Conservation (phyloP, 192 early-diverging fungal genomes). For the Pilobolus umbonatus region DNA sequence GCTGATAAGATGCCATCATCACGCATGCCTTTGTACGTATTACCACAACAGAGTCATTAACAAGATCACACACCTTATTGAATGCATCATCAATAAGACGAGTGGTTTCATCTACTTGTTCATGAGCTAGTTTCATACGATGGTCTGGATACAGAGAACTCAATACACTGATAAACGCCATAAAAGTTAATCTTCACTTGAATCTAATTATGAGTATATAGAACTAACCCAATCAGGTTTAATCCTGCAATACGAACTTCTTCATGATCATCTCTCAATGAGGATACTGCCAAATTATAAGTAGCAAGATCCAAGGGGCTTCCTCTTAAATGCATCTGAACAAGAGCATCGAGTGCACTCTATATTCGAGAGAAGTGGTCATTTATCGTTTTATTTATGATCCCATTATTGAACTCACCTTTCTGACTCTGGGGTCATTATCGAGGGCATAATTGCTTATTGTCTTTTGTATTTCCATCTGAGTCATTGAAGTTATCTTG, state of each 20-base stretch:
- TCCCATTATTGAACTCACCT: slow-evolving; percentile 25
- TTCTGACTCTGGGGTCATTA: slow-evolving; percentile 47
- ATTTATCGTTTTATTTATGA: background rate
- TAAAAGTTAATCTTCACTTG: too few species aligned
- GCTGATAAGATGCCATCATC: slow-evolving; percentile 57
- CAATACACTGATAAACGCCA: slow-evolving; percentile 13
- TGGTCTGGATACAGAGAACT: slow-evolving; percentile 29
- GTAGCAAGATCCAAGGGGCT: slow-evolving; percentile 43
- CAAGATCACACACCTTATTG: slow-evolving; percentile 76
- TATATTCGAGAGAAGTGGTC: slow-evolving; percentile 7
- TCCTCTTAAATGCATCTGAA: slow-evolving; percentile 43
- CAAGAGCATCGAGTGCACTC: slow-evolving; percentile 44
- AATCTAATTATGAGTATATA: background rate
- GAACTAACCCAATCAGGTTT: slow-evolving; percentile 57
- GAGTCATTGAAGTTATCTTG: slow-evolving; percentile 8
- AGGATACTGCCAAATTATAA: slow-evolving; percentile 60
- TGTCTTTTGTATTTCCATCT: slow-evolving; percentile 41
- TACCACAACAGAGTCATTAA: slow-evolving; percentile 65
- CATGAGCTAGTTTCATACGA: slow-evolving; percentile 23
- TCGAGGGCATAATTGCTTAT: slow-evolving; percentile 47
- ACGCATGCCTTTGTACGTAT: slow-evolving; percentile 73
- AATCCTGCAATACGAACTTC: slow-evolving; percentile 67
- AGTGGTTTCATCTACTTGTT: slow-evolving; percentile 23
- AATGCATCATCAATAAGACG: slow-evolving; percentile 64
- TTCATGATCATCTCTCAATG: slow-evolving; percentile 66